These are phyloP conservation scores for Malbranchea cinnamomea DNA, from an alignment of 2,329 filamentous ascomycete genomes.

Conservation along the genomic window DNA sequence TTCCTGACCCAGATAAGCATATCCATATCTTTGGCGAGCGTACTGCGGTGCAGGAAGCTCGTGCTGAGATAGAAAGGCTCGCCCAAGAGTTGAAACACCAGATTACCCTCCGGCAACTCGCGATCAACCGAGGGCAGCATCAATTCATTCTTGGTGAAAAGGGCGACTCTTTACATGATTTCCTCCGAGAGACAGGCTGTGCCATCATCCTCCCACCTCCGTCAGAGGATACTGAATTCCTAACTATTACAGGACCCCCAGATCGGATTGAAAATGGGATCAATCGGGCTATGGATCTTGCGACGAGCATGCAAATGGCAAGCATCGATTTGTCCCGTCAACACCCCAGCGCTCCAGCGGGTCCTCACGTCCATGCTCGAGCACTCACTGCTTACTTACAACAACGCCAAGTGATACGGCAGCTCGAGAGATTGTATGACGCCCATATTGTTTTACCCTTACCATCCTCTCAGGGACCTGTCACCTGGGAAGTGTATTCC, in stretches of 20 bases:
- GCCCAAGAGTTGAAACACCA: constrained; percentile 61
- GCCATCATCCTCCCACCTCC: constrained; percentile 7
- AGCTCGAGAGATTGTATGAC: constrained; percentile 64
- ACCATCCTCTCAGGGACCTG: constrained; percentile 46
- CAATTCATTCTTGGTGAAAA: constrained; percentile 87
- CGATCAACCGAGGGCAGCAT: constrained; percentile 74
- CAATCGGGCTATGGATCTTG: constrained; percentile 75
- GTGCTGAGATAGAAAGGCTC: constrained; percentile 64
- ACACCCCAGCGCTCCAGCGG: constrained; percentile 57
- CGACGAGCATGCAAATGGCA: constrained; percentile 71
- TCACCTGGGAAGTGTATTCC: constrained; percentile 79
- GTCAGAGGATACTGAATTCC: constrained; percentile 42
- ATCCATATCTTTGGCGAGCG: constrained; percentile 84
- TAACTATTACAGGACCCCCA: constrained; percentile 71
- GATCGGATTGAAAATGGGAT: constrained; percentile 59
- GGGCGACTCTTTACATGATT: constrained; percentile 66
- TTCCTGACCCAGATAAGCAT: constrained; percentile 55
- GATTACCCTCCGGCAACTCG: constrained; percentile 61
- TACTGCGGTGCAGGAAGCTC: constrained; percentile 61
- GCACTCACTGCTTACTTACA: constrained; percentile 79
- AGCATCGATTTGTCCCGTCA: constrained; percentile 70
- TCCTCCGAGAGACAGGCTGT: constrained; percentile 38
- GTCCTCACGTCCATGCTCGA: constrained; percentile 63
- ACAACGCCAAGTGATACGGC: constrained; percentile 64
- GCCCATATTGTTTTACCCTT: constrained; percentile 77